phyloP scores from a whole-genome alignment of 73 alveolate genomes.

The Tetrahymena borealis region DNA sequence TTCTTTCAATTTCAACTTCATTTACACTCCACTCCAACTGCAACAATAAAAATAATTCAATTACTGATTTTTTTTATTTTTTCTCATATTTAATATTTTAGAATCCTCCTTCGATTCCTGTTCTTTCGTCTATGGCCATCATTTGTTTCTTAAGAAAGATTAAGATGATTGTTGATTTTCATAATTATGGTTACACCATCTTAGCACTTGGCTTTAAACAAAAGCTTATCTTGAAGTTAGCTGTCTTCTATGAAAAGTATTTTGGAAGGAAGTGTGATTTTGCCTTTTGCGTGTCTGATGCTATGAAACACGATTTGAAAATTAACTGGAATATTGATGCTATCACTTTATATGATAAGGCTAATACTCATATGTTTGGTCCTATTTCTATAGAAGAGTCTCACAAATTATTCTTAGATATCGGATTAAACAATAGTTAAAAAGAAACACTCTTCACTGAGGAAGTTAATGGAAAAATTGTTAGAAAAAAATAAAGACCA shows the following conservation, averaged over 20 bases:
- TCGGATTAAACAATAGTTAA: background rate
- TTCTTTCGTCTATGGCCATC: constrained; percentile 56
- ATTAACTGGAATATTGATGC: constrained; percentile 39
- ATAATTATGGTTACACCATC: constrained; percentile 94
- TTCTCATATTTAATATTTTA: too few relatives aligned
- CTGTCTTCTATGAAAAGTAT: constrained; percentile 73
- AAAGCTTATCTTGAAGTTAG: constrained; percentile 61
- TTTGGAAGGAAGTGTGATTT: constrained; percentile 77
- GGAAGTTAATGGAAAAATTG: background rate
- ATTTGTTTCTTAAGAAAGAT: constrained; percentile 50
- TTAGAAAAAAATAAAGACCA: background rate
- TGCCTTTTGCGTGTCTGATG: constrained; percentile 82
- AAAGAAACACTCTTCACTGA: constrained; percentile 21
- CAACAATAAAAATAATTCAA: too few relatives aligned
- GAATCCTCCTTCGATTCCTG: constrained; percentile 97
- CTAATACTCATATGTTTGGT: constrained; percentile 45
- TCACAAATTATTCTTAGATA: constrained; percentile 12
- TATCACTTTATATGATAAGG: constrained; percentile 38
- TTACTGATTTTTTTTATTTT: too few relatives aligned
- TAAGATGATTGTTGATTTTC: constrained; percentile 91
- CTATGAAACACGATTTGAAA: constrained; percentile 58
- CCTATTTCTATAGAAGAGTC: constrained; percentile 23
- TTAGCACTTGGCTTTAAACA: constrained; percentile 68
- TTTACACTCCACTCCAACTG: too few relatives aligned
- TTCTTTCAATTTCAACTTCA: too few relatives aligned